Evolutionary conservation across 2,329 filamentous ascomycete genomes (phyloP), one percentile per base, ranked within the genome.

Genomic region (Graphiopsis chlorocephala): DNA sequence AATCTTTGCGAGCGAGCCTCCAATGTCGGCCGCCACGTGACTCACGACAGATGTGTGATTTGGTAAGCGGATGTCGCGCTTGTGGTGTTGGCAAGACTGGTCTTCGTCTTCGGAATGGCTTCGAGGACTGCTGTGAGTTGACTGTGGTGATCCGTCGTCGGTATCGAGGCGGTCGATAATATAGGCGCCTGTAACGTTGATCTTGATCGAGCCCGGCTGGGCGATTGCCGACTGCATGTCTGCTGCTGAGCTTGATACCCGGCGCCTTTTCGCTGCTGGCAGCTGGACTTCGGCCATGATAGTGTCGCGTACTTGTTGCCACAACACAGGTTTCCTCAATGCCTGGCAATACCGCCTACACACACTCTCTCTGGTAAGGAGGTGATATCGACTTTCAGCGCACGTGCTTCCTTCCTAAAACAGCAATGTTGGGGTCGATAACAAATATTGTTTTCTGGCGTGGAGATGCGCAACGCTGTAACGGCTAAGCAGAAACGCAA

Each of bases 1-100:
- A 53, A 99, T 87, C 81, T 99, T 99, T 69, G 93, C 93, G 35
- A 99, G 84, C 17, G 93, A 96, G 70, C 95, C 95, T 69, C 95
- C 95, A 77, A 99, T 98, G 91, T 99, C 95, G 66, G 97, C 90
- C 61, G 95, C 95, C 71, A 99, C 92, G 82, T 99, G 95, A 81
- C 93, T 97, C 70, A 99, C 94, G 10, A 97, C 89, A 12, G 91
- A 90, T 14, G 92, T 97, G 79, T 99, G 95, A 78, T 98, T 95
- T 29, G 95, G 95, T 66, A 99, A 82, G n/a, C 95, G 86, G 72
- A 99, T 99, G 76, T 97, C 95, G 75, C 92, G 93, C 64, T 91
- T 93, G 77, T 96, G 92, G 77, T 88, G 86, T 69, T 87, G 82
- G 64, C 86, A 84, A 26, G 84, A 83, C 55, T 86, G 83, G 67